These are phyloP conservation scores for Funneliformis caledonium DNA, from an alignment of 371 early-diverging fungal genomes.

Conservation along the genomic window DNA sequence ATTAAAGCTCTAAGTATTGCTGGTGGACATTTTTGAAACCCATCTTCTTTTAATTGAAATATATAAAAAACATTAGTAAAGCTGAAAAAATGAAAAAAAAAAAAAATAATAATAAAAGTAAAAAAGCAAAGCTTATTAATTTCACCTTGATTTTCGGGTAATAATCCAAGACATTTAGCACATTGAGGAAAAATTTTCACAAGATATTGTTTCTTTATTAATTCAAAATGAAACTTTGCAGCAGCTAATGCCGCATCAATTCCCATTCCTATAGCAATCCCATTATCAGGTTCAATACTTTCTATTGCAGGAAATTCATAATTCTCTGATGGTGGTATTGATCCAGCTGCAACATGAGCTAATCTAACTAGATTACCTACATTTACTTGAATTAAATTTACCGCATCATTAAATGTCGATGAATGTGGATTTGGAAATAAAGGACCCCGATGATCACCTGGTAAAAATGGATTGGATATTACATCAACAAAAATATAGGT, in stretches of 20 bases:
- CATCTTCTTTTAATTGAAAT: conserved; percentile 46
- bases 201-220: conserved; percentile 69
- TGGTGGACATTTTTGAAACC: conserved; percentile 76
- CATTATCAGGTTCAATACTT: conserved; percentile 61
- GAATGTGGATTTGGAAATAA: conserved; percentile 62
- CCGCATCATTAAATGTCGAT: conserved; percentile 62
- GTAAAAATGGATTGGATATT: conserved; percentile 5
- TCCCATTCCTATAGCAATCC: conserved; percentile 68
- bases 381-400: conserved; percentile 62
- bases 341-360: conserved; percentile 71
- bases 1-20: conserved; percentile 69
- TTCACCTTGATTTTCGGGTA: conserved; percentile 35
- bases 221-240: conserved; percentile 71
- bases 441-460: conserved; percentile 58
- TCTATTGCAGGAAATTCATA: conserved; percentile 60
- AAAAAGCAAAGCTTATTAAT: no score
- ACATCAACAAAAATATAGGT: conserved; percentile 50
- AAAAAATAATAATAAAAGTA: neutral
- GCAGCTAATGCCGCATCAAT: conserved; percentile 72
- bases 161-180: conserved; percentile 51
- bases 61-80: neutral
- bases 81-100: neutral
- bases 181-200: conserved; percentile 73
- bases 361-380: conserved; percentile 64
- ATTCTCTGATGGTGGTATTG: conserved; percentile 63